A percentile compares a stretch with the other conserved stretches of the same genome.
phyloP scores from a whole-genome alignment of 73 alveolate species.

The Urostyla sp. region DNA sequence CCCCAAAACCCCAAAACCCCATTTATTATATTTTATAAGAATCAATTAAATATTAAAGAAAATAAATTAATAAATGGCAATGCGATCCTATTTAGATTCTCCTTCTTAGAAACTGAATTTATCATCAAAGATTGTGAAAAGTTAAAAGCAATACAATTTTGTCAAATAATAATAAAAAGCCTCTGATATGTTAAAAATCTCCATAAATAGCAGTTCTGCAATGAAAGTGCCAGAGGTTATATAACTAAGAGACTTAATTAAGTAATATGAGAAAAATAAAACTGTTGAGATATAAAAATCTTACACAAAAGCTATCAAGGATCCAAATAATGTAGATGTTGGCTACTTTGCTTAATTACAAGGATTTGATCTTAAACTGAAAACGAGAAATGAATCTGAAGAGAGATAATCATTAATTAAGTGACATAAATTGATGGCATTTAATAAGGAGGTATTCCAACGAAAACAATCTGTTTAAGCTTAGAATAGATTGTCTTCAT shows the following conservation, averaged over 20 bases:
- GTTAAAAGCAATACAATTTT: too few species aligned
- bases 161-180: slow-evolving; percentile 6
- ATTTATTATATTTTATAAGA: too few species aligned
- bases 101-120: too few species aligned
- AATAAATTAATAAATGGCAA: too few species aligned
- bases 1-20: too few species aligned
- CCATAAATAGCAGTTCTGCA: slow-evolving; percentile 25
- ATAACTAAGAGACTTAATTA: slow-evolving; percentile 14
- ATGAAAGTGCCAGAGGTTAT: neutral
- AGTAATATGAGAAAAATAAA: slow-evolving; percentile 3
- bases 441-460: neutral
- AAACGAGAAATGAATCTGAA: neutral
- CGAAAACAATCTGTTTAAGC: neutral
- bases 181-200: slow-evolving; percentile 2
- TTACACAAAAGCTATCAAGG: too few species aligned
- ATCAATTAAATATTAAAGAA: too few species aligned
- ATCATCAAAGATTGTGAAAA: too few species aligned
- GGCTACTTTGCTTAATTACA: neutral
- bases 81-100: too few species aligned
- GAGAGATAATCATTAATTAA: neutral
- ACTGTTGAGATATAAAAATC: neutral
- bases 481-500: neutral
- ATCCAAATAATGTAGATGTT: neutral
- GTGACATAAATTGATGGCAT: neutral
- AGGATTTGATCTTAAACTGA: neutral